A percentile compares a stretch with the other conserved stretches of the same genome.
These are phyloP conservation scores for Suillus plorans DNA, from an alignment of 768 basidiomycete species.

Conservation along the genomic window DNA sequence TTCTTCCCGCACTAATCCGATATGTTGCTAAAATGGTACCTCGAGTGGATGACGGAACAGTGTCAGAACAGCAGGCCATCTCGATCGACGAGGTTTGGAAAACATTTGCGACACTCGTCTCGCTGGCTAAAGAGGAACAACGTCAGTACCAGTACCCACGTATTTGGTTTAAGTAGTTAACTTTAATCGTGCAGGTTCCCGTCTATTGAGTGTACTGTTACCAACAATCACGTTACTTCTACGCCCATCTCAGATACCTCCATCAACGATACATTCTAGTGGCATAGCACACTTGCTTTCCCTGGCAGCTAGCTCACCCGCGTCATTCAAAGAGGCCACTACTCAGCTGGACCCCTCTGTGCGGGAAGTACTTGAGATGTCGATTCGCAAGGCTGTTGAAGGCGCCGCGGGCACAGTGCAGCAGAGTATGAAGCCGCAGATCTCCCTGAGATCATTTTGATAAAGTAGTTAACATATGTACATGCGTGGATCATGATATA, in stretches of 20 bases:
- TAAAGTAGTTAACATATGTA: neutral
- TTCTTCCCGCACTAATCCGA: slow-evolving; percentile 82
- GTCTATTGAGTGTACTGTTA: slow-evolving; percentile 67
- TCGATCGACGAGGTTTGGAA: slow-evolving; percentile 82
- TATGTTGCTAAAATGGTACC: slow-evolving; percentile 72
- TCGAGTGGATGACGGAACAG: slow-evolving; percentile 52
- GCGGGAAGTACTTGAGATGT: slow-evolving; percentile 68
- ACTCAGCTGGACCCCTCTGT: slow-evolving; percentile 57
- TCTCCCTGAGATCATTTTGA: slow-evolving; percentile 73
- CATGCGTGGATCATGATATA: neutral
- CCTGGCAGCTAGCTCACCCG: slow-evolving; percentile 69
- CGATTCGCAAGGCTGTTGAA: slow-evolving; percentile 74
- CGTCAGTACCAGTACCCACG: slow-evolving; percentile 51
- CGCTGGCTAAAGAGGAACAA: slow-evolving; percentile 53
- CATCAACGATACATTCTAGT: slow-evolving; percentile 50
- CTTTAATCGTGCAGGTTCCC: slow-evolving; percentile 48
- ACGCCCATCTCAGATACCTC: slow-evolving; percentile 43
- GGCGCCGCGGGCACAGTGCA: slow-evolving; percentile 37
- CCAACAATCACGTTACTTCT: slow-evolving; percentile 76
- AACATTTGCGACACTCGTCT: slow-evolving; percentile 67
- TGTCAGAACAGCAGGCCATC: slow-evolving; percentile 55
- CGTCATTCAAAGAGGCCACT: slow-evolving; percentile 84
- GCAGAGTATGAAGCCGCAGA: slow-evolving; percentile 63
- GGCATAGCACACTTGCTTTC: slow-evolving; percentile 67
- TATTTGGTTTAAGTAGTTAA: slow-evolving; percentile 10